Evolutionary conservation across 169 alveolate species (phyloP), one percentile per base, ranked within the genome.

Genomic region (Eimeria necatrix): DNA sequence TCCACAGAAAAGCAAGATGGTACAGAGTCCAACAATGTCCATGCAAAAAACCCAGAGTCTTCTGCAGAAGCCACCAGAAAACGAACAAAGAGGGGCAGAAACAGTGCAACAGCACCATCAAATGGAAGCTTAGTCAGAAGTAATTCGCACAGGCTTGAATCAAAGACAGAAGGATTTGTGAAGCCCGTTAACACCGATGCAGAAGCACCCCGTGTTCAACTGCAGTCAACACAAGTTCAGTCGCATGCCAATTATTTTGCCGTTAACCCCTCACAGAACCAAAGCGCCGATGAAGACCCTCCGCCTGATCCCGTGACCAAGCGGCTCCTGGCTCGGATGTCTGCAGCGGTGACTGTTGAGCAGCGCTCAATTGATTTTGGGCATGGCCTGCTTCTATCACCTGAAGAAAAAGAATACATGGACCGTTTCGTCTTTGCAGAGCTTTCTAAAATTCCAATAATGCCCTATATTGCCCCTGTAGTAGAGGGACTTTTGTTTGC

Each of bases 261-360:
- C 6, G 86, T 41, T 0, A 8, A 8, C 49, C 18, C 49, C 20
- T 20, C 51, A 46, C n/a, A 0, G 9, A 53, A 81, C 10, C 10
- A n/a, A 10, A 71, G 52, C 24, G 74, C 70, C 49, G 90, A 81
- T 6, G 90, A 81, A 24, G 90, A 81, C 53, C 90, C 90, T 10
- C 90, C 90, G 4, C 90, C 90, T n/a, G 90, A 81, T 6, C 90
- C 74, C 52, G 53, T 71, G 53, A 64, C 49, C 73, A 71, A 81
- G 20, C 90, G 70, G 41, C 90, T 81, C 52, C 90, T 81, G 20
- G 53, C 32, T 52, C 90, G 74, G 12, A 26, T 53, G 90, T 52
- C 90, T 5, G 90, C 70, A 5, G 5, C 70, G 59, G 73, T 53
- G 52, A 71, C 32, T 51, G 49, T 49, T 49, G 74, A 53, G 51